phyloP scores from a whole-genome alignment of 176 grass and related monocot genomes.

The Oryza rufipogon region DNA sequence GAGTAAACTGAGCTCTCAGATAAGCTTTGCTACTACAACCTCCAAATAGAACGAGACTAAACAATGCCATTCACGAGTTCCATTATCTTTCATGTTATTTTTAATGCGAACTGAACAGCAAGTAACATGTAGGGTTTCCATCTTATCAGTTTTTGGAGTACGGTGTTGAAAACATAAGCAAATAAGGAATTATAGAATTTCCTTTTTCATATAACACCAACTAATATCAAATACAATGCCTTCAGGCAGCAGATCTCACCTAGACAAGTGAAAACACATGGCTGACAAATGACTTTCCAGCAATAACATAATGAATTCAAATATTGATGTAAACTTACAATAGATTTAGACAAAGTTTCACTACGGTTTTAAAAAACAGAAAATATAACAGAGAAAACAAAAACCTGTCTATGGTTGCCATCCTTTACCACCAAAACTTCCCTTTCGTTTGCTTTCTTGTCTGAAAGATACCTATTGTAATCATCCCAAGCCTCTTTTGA shows the following conservation, averaged over 20 bases:
- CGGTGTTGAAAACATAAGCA: not conserved
- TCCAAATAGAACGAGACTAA: constrained; percentile 23
- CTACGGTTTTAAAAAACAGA: not conserved
- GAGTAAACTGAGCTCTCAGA: not conserved
- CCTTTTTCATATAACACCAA: not conserved
- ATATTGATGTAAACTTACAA: constrained; percentile 7
- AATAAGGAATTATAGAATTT: not conserved
- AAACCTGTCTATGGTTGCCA: constrained; percentile 68
- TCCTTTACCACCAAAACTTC: constrained; percentile 79
- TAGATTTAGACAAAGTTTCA: not conserved
- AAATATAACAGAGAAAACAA: constrained; percentile 23
- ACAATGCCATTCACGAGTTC: not conserved
- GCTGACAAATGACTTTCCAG: constrained; percentile 8
- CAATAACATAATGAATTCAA: constrained; percentile 9
- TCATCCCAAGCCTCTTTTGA: constrained; percentile 98
- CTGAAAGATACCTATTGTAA: constrained; percentile 90
- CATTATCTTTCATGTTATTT: not conserved
- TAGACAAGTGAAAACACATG: constrained; percentile 8
- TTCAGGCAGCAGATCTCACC: not conserved
- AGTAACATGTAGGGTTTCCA: constrained; percentile 15
- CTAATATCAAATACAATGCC: not conserved
- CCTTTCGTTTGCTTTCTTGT: constrained; percentile 94
- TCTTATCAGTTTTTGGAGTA: not conserved
- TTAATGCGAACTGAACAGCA: constrained; percentile 25
- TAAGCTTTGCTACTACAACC: not conserved